phyloP scores from a whole-genome alignment of 2,329 filamentous ascomycete genomes.

The Talaromyces marneffei region DNA sequence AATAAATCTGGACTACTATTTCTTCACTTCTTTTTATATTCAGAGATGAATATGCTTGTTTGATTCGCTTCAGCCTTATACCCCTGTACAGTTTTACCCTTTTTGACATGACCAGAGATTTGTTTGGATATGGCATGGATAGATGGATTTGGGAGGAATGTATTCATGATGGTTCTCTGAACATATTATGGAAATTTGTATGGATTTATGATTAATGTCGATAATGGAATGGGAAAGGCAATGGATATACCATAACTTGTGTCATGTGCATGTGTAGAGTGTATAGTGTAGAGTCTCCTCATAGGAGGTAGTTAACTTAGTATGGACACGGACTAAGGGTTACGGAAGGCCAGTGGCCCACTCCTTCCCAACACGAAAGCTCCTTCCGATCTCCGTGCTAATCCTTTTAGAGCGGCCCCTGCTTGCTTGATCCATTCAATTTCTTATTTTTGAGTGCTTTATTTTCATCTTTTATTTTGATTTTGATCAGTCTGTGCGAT shows the following conservation, averaged over 20 bases:
- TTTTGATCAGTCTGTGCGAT: background rate
- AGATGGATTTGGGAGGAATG: background rate
- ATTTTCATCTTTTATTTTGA: background rate
- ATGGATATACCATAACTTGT: background rate
- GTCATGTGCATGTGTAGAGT: background rate
- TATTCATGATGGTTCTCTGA: background rate
- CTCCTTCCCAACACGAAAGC: background rate
- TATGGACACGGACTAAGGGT: background rate
- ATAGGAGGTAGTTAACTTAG: background rate
- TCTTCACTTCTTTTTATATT: constrained; percentile 9
- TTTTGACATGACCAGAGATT: constrained; percentile 4
- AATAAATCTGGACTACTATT: constrained; percentile 5
- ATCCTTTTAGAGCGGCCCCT: background rate
- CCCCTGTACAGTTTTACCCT: constrained; percentile 13
- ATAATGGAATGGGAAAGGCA: constrained; percentile 3
- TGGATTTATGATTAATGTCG: constrained; percentile 5
- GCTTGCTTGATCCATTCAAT: background rate
- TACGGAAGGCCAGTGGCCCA: constrained; percentile 1
- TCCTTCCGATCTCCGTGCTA: background rate
- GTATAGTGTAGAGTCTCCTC: background rate
- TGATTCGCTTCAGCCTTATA: constrained; percentile 17
- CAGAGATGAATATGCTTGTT: constrained; percentile 11
- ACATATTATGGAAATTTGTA: background rate
- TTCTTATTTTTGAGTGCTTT: background rate
- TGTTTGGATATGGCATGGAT: background rate